Base-by-base conservation (phyloP, 2,329 filamentous ascomycete genomes). In the Pyrenochaeta sp. region DNA sequence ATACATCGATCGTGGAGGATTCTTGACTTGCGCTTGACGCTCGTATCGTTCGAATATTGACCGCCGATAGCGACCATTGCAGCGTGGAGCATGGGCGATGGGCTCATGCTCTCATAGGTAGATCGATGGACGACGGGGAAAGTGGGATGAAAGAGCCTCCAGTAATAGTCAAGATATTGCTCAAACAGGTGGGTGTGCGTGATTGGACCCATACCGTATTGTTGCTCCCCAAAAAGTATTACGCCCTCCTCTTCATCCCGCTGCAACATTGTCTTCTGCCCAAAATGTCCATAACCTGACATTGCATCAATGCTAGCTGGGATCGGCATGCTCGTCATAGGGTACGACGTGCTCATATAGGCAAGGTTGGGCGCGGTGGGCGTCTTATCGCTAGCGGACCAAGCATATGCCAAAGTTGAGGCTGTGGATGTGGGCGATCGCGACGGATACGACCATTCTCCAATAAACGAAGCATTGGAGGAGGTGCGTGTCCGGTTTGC, bases 31-130 rank as follows among this genome's bases (percentile, higher is more conserved):
- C 64, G 64, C 42, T 74, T 74, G 36, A 77, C 74, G 47, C 66
- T 66, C 40, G 72, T 60, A 42, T 76, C 68, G 50, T 69, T 70
- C 45, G 75, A 73, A 44, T 78, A 77, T 46, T 81, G 77, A 4
- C 75, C 78, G 34, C 80, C 80, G 27, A 82, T 72, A 5, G 80
- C 77, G 42, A 81, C 67, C 69, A 82, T 79, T n/a, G 79, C 75
- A 25, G 79, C 78, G 42, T 69, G 72, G n/a, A 82, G 72, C 64
- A 83, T 73, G 12, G 80, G 80, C n/a, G 78, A 73, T n/a, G 69
- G 63, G 45, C 58, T 65, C 55, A 74, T 51, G 57, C 72, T 44
- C 51, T 70, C 62, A 72, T 78, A 78, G 48, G 78, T 76, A 67
- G 76, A 69, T 67, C 71, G 76, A 72, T 82, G 79, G 58, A 82